Percentiles rank a stretch among this genome's conserved stretches.
Conservation (phyloP, 2,329 filamentous ascomycete species). For the Aspergillus fumigatus region DNA sequence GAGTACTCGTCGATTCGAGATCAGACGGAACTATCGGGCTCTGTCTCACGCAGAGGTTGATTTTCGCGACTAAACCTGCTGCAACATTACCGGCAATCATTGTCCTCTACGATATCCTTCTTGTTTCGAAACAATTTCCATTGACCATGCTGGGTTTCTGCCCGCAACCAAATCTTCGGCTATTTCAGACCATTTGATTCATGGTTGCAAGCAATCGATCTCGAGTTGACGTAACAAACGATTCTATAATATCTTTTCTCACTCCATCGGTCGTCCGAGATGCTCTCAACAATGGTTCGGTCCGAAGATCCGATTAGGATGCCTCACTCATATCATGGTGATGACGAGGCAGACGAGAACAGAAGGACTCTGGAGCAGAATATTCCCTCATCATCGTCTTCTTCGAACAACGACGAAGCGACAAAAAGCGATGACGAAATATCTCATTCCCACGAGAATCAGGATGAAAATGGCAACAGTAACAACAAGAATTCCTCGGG, state of each 20-base stretch:
- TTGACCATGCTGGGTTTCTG: slow-evolving; percentile 19
- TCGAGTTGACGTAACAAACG: neutral
- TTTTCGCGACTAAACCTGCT: neutral
- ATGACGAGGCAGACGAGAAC: slow-evolving; percentile 31
- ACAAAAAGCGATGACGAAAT: slow-evolving; percentile 27
- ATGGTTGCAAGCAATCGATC: slow-evolving; percentile 1
- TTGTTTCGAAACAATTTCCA: slow-evolving; percentile 1
- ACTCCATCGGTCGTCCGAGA: slow-evolving; percentile 7
- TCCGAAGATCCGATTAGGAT: slow-evolving; percentile 35
- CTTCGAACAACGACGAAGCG: slow-evolving; percentile 24
- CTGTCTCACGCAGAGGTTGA: slow-evolving; percentile 8
- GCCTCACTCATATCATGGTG: slow-evolving; percentile 27
- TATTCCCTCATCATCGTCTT: slow-evolving; percentile 15
- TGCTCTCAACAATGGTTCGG: slow-evolving; percentile 35
- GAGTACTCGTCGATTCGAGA: slow-evolving; percentile 10
- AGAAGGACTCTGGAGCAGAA: slow-evolving; percentile 25
- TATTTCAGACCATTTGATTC: slow-evolving; percentile 14
- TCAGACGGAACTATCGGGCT: slow-evolving; percentile 9
- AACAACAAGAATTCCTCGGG: slow-evolving; percentile 19
- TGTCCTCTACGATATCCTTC: neutral
- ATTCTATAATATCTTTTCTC: neutral
- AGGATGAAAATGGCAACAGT: slow-evolving; percentile 18
- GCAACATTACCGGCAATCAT: neutral
- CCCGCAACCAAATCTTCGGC: slow-evolving; percentile 8
- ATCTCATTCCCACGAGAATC: slow-evolving; percentile 21